These are phyloP conservation scores for Aspergillaceae sp. DNA, from an alignment of 2,329 filamentous ascomycete species.

Conservation along the genomic window DNA sequence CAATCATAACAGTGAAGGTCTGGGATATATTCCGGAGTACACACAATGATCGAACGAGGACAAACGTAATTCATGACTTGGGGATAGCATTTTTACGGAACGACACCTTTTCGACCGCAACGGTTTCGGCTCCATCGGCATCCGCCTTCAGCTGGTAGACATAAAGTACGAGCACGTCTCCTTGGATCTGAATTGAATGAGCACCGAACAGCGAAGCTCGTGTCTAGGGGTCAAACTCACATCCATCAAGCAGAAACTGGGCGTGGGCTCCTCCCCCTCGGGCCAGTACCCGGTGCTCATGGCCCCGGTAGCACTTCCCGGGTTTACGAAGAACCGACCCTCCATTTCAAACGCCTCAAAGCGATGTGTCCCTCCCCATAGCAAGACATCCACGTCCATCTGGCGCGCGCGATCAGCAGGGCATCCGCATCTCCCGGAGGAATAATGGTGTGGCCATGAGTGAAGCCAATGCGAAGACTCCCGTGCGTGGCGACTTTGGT, in stretches of 20 bases:
- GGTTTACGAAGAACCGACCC: conserved; percentile 63
- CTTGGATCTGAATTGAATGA: conserved; percentile 62
- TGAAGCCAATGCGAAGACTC: conserved; percentile 59
- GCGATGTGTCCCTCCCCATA: conserved; percentile 62
- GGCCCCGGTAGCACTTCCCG: conserved; percentile 59
- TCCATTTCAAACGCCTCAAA: conserved; percentile 66
- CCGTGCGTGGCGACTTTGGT: conserved; percentile 64
- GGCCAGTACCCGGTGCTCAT: conserved; percentile 53
- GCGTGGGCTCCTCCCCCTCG: conserved; percentile 61
- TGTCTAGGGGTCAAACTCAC: conserved; percentile 48
- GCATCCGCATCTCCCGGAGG: conserved; percentile 58
- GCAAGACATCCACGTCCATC: conserved; percentile 62
- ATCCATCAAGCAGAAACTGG: conserved; percentile 97
- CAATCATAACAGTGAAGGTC: conserved; percentile 8
- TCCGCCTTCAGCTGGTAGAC: conserved; percentile 82
- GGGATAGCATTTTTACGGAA: conserved; percentile 68
- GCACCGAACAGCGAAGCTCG: conserved; percentile 2
- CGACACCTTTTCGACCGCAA: conserved; percentile 77
- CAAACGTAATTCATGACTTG: conserved; percentile 35
- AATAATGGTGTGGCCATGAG: conserved; percentile 63
- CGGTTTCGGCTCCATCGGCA: conserved; percentile 65
- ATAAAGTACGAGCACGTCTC: conserved; percentile 89
- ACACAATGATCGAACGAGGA: conserved; percentile 19
- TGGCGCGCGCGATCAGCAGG: conserved; percentile 57
- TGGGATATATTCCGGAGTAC: conserved; percentile 26